Conservation (phyloP, 2,329 filamentous ascomycete species). For the Pestalotiopsis sp. region DNA sequence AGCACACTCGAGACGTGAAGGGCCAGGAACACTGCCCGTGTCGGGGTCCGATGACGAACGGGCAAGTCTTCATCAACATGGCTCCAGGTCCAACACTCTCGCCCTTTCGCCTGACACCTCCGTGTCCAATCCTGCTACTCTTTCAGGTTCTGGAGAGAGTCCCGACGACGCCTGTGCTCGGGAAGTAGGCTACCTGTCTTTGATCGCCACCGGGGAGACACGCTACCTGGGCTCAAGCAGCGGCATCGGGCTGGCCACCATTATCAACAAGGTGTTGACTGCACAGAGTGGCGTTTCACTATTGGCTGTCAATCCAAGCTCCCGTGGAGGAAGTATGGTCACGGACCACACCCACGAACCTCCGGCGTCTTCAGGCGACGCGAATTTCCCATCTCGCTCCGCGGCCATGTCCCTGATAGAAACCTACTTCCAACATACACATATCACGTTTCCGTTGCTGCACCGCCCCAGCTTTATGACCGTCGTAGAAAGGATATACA, state of each 20-base stretch:
- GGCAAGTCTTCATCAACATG: neutral
- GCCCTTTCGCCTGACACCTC: neutral
- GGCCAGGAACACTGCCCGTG: neutral
- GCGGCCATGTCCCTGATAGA: neutral
- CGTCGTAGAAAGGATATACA: neutral
- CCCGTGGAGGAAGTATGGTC: neutral
- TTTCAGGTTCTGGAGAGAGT: neutral
- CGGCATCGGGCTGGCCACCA: constrained; percentile 1
- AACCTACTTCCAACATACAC: constrained; percentile 1
- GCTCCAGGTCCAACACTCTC: neutral
- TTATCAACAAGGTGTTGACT: neutral
- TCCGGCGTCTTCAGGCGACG: neutral
- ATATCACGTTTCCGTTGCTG: neutral
- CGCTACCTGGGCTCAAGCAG: constrained; percentile 5
- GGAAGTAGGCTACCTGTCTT: constrained; percentile 3
- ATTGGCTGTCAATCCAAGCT: neutral
- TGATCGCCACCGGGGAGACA: constrained; percentile 1
- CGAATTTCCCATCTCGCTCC: neutral
- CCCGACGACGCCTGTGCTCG: neutral
- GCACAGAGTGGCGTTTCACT: constrained; percentile 1
- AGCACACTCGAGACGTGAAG: neutral
- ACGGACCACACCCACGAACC: neutral
- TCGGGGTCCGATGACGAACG: neutral
- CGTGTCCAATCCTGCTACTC: neutral
- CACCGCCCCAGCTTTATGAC: neutral